Conservation (phyloP, 306 rosid species). For the Castanea crenata region DNA sequence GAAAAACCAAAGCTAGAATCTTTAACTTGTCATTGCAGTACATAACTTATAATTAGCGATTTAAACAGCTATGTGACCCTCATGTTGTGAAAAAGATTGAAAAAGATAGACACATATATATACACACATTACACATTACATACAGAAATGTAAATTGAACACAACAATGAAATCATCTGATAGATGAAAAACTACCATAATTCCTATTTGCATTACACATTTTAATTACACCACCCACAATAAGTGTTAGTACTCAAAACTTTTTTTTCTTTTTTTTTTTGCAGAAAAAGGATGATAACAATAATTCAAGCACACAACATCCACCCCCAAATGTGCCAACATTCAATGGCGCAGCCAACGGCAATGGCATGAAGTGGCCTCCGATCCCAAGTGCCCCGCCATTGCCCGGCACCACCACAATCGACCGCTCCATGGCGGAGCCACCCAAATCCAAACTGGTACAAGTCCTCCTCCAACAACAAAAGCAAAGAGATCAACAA, state of each 20-base stretch:
- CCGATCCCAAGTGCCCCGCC: constrained; percentile 42
- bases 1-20: too few relatives aligned
- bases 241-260: not conserved
- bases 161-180: too few relatives aligned
- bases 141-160: too few relatives aligned
- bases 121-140: too few relatives aligned
- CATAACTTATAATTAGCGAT: too few relatives aligned
- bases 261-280: not conserved
- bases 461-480: constrained; percentile 5
- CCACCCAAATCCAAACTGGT: constrained; percentile 1
- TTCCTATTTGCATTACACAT: not conserved
- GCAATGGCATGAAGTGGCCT: constrained; percentile 39
- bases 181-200: not conserved
- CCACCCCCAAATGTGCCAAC: constrained; percentile 32
- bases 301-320: constrained; percentile 35
- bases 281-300: constrained; percentile 39
- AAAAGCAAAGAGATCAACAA: not conserved
- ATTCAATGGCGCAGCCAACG: constrained; percentile 24
- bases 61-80: too few relatives aligned
- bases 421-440: constrained; percentile 10
- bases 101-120: too few relatives aligned
- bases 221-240: not conserved
- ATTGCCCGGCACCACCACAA: constrained; percentile 14
- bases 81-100: too few relatives aligned
- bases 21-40: too few relatives aligned